These are phyloP conservation scores for Colletotrichum trifolii DNA, from an alignment of 2,329 filamentous ascomycete genomes.

Conservation along the genomic window DNA sequence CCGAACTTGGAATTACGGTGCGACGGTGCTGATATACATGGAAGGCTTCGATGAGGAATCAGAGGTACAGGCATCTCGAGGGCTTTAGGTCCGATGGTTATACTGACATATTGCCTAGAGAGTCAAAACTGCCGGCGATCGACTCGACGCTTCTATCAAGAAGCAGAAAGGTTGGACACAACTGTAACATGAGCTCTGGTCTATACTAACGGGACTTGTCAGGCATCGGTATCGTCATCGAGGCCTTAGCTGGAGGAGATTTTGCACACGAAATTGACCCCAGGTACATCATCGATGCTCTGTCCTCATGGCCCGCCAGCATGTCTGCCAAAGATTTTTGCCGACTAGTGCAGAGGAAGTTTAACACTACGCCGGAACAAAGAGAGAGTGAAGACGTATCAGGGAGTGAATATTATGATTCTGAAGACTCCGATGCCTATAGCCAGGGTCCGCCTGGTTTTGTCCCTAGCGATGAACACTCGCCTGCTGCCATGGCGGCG, in stretches of 20 bases:
- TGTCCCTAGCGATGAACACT: too few relatives aligned
- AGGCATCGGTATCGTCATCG: conserved; percentile 43
- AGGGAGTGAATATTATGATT: not conserved
- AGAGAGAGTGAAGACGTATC: not conserved
- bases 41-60: conserved; percentile 1
- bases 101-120: not conserved
- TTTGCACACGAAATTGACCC: conserved; percentile 23
- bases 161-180: conserved; percentile 11
- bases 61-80: not conserved
- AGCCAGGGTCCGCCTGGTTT: too few relatives aligned
- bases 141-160: not conserved
- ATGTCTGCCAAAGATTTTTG: not conserved
- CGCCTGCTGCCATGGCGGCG: too few relatives aligned
- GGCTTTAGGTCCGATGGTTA: too few relatives aligned
- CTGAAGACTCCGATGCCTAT: too few relatives aligned
- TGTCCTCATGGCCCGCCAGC: conserved; percentile 1
- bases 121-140: not conserved
- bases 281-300: not conserved
- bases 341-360: not conserved
- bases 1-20: conserved; percentile 6
- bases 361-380: not conserved
- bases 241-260: conserved; percentile 10
- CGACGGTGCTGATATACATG: not conserved
- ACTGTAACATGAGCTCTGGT: too few relatives aligned
- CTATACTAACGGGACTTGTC: not conserved